Conservation (phyloP, 192 early-diverging fungal genomes). For the Phycomyces blakesleeanus region DNA sequence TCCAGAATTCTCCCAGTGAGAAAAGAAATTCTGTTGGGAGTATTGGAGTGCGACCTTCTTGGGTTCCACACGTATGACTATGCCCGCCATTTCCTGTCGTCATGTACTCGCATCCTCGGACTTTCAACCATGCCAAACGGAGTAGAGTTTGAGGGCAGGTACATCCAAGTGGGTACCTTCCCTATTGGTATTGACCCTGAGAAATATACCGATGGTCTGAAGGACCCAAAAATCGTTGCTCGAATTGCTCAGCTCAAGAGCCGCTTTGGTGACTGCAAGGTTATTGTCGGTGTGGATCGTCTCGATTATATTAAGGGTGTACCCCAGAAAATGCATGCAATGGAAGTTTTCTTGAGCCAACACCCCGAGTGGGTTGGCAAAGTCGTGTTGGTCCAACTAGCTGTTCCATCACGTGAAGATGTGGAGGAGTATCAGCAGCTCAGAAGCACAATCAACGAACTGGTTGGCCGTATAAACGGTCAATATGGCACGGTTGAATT, state of each 20-base stretch:
- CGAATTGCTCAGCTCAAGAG: slow-evolving; percentile 80
- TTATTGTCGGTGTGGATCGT: slow-evolving; percentile 97
- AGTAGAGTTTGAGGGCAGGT: slow-evolving; percentile 88
- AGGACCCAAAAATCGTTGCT: slow-evolving; percentile 58
- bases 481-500: slow-evolving; percentile 93
- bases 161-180: slow-evolving; percentile 96
- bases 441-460: slow-evolving; percentile 89
- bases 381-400: slow-evolving; percentile 94
- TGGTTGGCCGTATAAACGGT: slow-evolving; percentile 98
- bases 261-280: slow-evolving; percentile 80
- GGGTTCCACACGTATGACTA: slow-evolving; percentile 99
- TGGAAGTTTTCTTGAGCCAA: slow-evolving; percentile 84
- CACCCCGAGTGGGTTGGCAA: slow-evolving; percentile 92
- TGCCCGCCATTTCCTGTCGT: slow-evolving; percentile 95
- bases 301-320: slow-evolving; percentile 99
- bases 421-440: slow-evolving; percentile 98
- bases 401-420: slow-evolving; percentile 96
- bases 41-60: slow-evolving; percentile 87
- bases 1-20: slow-evolving; percentile 87
- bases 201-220: slow-evolving; percentile 86
- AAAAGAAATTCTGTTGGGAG: slow-evolving; percentile 88
- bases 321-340: slow-evolving; percentile 96
- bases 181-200: slow-evolving; percentile 98
- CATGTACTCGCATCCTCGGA: slow-evolving; percentile 95
- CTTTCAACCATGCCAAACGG: slow-evolving; percentile 90